These are phyloP conservation scores for Cymbopogon citratus DNA, from an alignment of 176 grass and related monocot species.

Conservation along the genomic window DNA sequence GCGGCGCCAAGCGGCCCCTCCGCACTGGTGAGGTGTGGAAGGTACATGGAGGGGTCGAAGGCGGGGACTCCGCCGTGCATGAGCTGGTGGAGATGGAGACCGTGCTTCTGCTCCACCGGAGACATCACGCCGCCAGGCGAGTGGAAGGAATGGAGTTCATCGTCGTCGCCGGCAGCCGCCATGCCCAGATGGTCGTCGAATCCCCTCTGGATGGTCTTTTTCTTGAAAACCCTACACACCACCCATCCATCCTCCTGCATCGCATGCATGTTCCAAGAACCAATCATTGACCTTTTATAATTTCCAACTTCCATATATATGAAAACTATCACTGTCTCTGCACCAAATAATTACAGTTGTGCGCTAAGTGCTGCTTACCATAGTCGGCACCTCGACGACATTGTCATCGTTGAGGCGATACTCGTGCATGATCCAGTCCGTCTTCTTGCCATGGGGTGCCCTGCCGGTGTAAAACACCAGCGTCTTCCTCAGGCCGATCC, in stretches of 20 bases:
- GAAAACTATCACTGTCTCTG: neutral
- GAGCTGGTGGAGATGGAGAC: slow-evolving; percentile 26
- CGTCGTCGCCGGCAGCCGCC: slow-evolving; percentile 19
- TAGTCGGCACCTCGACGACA: slow-evolving; percentile 31
- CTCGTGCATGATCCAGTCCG: slow-evolving; percentile 97
- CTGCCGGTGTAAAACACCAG: slow-evolving; percentile 89
- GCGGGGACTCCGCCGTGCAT: slow-evolving; percentile 32
- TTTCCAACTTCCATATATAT: neutral
- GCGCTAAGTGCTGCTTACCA: neutral
- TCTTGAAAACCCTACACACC: slow-evolving; percentile 71
- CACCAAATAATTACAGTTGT: neutral
- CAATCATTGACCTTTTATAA: neutral
- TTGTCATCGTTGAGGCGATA: slow-evolving; percentile 67
- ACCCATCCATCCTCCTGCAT: slow-evolving; percentile 66
- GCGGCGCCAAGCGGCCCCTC: slow-evolving; percentile 13
- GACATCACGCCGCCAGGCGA: neutral
- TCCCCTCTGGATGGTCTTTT: slow-evolving; percentile 58
- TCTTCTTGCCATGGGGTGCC: slow-evolving; percentile 69
- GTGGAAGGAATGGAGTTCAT: slow-evolving; percentile 38
- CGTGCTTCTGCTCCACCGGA: slow-evolving; percentile 49
- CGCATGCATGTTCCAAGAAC: slow-evolving; percentile 8
- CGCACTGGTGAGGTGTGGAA: slow-evolving; percentile 60
- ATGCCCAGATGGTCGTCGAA: slow-evolving; percentile 39
- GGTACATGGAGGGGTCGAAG: slow-evolving; percentile 54
- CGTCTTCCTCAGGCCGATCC: slow-evolving; percentile 82